A percentile compares a stretch with the other conserved stretches of the same genome.
phyloP scores from a whole-genome alignment of 345 rosid species.

The Corchorus olitorius region DNA sequence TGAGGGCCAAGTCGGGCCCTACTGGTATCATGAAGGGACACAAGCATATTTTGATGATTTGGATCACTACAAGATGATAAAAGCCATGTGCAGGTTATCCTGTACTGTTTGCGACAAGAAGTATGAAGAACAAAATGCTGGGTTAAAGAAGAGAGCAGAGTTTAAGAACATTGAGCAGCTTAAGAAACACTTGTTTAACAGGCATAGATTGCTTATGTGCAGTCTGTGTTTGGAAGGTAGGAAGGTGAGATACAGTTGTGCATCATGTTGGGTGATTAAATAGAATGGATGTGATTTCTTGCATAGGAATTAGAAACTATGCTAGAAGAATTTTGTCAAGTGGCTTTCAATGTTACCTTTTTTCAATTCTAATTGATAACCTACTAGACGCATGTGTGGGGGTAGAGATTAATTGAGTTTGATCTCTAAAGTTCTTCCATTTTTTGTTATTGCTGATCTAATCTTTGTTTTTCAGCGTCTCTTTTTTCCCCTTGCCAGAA shows the following conservation, averaged over 20 bases:
- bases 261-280: background rate
- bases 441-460: constrained; percentile 2
- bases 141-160: constrained; percentile 47
- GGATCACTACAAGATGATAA: constrained; percentile 72
- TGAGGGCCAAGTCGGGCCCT: constrained; percentile 59
- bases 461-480: background rate
- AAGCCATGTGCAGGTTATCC: constrained; percentile 75
- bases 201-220: constrained; percentile 62
- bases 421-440: background rate
- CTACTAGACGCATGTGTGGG: background rate
- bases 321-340: background rate
- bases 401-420: background rate
- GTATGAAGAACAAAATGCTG: constrained; percentile 49
- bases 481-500: background rate
- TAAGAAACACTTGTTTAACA: constrained; percentile 64
- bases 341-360: background rate
- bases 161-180: constrained; percentile 65
- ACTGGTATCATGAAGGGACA: constrained; percentile 67
- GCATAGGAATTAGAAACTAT: background rate
- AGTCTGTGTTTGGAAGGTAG: constrained; percentile 72
- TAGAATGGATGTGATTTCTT: background rate
- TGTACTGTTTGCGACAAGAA: constrained; percentile 56
- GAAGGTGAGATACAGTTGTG: constrained; percentile 40
- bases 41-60: constrained; percentile 61
- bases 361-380: background rate